phyloP scores from a whole-genome alignment of 2,329 filamentous ascomycete genomes.

The Cercospora sp. region DNA sequence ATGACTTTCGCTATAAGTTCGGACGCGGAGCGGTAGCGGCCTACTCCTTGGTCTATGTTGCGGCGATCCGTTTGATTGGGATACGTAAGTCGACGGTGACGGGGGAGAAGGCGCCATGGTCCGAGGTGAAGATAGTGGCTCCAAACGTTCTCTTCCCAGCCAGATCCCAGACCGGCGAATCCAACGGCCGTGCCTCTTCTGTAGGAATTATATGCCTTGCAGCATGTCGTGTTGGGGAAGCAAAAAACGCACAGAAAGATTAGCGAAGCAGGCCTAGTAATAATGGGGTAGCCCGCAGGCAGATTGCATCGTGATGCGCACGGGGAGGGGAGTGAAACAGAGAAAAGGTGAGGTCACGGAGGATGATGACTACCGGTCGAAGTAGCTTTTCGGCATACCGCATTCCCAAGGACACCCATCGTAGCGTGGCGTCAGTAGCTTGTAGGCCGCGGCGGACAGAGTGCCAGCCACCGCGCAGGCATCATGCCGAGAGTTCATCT shows the following conservation, averaged over 20 bases:
- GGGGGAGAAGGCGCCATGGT: conserved; percentile 1
- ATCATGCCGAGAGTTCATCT: background rate
- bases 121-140: background rate
- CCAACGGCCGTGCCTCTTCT: background rate
- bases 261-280: background rate
- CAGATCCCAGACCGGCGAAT: background rate
- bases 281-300: background rate
- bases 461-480: conserved; percentile 6
- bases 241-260: background rate
- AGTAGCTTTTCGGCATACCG: conserved; percentile 13
- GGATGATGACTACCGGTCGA: conserved; percentile 7
- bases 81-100: background rate
- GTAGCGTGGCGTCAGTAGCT: conserved; percentile 8
- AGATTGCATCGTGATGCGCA: conserved; percentile 2
- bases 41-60: conserved; percentile 22
- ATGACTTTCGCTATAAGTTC: conserved; percentile 25
- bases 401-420: conserved; percentile 5
- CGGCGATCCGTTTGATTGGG: conserved; percentile 4
- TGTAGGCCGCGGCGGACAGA: conserved; percentile 4
- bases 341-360: conserved; percentile 8
- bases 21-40: conserved; percentile 25
- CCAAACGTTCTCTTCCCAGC: background rate
- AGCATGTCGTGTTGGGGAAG: background rate
- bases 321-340: background rate
- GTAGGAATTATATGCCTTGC: background rate